Base-by-base conservation (phyloP, 31 red algal species). In the Asparagopsis taxiformis region DNA sequence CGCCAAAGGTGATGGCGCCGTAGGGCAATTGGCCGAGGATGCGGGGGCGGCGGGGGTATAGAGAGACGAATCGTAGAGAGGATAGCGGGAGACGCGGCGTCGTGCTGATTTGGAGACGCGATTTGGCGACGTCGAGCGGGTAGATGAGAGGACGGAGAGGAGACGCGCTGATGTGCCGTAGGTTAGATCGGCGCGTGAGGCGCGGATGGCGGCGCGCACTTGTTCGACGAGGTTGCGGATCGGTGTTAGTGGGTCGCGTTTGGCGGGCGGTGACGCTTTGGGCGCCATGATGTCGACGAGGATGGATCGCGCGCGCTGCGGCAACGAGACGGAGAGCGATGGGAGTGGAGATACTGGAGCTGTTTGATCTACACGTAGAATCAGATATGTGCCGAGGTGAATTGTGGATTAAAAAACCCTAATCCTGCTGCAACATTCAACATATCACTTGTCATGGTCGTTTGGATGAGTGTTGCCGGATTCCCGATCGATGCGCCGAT, bases 41-140 rank as follows among this genome's bases (percentile, higher is more conserved):
- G 10, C 77, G 85, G 2, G 59, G 19, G 0, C 90, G 59, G 1
- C 92, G 85, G 11, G 73, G 46, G 36, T 76, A 80, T 44, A 67
- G 62, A 30, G 76, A 53, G 22, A 36, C 72, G 20, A 41, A 43
- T 15, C 68, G 58, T 15, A 88, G 46, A 13, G 64, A 62, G 21
- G 51, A 31, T 23, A 70, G 28, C 1, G 79, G 67, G 22, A 43
- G 67, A n/a, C 39, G 52, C 20, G 68, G 65, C 2, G 65, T 65
- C 13, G 74, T 62, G 26, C 55, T 69, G n/a, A 79, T 33, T 70
- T 92, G 89, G 28, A 92, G 62, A 20, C 89, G 79, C 10, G 72
- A 55, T 39, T 92, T 92, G 51, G 74, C 25, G 7, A 72, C 75
- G 75, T 92, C 89, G n/a, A 92, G 59, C 39, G 89, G 89, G 64